These are phyloP conservation scores for Antarctomyces pellizariae DNA, from an alignment of 495 filamentous ascomycete genomes.

Conservation along the genomic window DNA sequence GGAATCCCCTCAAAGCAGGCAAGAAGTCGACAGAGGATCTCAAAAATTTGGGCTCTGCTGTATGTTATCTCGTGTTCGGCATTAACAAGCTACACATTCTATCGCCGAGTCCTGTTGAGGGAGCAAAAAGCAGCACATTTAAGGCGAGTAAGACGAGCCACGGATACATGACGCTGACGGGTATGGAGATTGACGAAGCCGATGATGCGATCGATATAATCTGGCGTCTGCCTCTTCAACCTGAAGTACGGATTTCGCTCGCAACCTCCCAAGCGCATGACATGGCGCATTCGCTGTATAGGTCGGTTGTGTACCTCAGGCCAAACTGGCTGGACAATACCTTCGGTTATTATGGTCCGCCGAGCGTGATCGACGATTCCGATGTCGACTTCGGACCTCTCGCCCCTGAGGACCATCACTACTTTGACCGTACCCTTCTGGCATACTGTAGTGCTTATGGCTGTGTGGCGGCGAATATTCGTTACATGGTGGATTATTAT, in stretches of 20 bases:
- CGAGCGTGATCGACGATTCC: slow-evolving; percentile 38
- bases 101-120: slow-evolving; percentile 36
- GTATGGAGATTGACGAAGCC: slow-evolving; percentile 37
- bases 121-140: slow-evolving; percentile 22
- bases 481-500: slow-evolving; percentile 55
- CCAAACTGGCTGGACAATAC: slow-evolving; percentile 62
- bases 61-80: slow-evolving; percentile 72
- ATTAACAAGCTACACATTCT: slow-evolving; percentile 64
- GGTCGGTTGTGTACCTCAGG: slow-evolving; percentile 52
- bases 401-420: slow-evolving; percentile 50
- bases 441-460: slow-evolving; percentile 65
- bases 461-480: slow-evolving; percentile 44
- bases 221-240: slow-evolving; percentile 37
- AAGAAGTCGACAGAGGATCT: slow-evolving; percentile 54
- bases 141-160: slow-evolving; percentile 22
- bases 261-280: slow-evolving; percentile 58
- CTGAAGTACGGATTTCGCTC: slow-evolving; percentile 40
- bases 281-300: slow-evolving; percentile 50
- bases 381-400: slow-evolving; percentile 23
- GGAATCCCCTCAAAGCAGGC: slow-evolving; percentile 20
- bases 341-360: slow-evolving; percentile 37
- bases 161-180: slow-evolving; percentile 54
- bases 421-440: slow-evolving; percentile 60
- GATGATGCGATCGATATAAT: slow-evolving; percentile 60
- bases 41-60: slow-evolving; percentile 42